A percentile compares a stretch with the other conserved stretches of the same genome.
Conservation (phyloP, 202 grass and related monocot genomes). For the Setaria viridis region DNA sequence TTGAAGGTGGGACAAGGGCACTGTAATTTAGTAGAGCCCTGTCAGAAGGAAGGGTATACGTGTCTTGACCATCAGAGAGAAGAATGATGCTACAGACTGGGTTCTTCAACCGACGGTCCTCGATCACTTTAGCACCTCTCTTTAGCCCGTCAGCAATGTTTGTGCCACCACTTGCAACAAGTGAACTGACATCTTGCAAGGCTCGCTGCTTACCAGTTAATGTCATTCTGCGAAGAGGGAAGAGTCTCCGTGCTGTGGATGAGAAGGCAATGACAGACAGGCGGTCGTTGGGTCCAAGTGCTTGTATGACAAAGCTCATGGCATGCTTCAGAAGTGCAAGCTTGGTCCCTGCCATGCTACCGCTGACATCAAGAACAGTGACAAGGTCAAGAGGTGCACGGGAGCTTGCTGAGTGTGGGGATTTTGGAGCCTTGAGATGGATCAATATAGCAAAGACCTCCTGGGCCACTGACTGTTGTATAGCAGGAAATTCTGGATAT, state of each 20-base stretch:
- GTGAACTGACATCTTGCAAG: constrained; percentile 67
- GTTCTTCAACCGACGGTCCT: constrained; percentile 72
- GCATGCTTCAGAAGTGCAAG: constrained; percentile 85
- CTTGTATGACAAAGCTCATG: constrained; percentile 84
- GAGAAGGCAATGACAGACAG: constrained; percentile 83
- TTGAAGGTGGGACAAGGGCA: constrained; percentile 64
- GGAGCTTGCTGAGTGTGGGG: constrained; percentile 29
- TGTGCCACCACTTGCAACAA: constrained; percentile 72
- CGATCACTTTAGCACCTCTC: constrained; percentile 74
- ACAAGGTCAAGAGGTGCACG: constrained; percentile 89
- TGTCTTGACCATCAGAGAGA: constrained; percentile 94
- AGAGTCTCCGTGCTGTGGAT: constrained; percentile 62
- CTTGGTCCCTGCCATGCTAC: constrained; percentile 90
- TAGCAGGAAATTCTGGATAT: constrained; percentile 60
- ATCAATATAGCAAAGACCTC: constrained; percentile 71
- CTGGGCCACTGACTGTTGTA: constrained; percentile 52
- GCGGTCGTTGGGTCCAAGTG: constrained; percentile 80
- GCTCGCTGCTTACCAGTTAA: constrained; percentile 58
- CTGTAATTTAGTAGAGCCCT: constrained; percentile 43
- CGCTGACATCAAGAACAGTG: constrained; percentile 90
- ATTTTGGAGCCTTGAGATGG: constrained; percentile 80
- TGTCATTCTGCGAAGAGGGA: constrained; percentile 81
- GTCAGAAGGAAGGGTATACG: constrained; percentile 45
- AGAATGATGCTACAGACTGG: constrained; percentile 85
- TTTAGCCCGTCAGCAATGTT: constrained; percentile 83